Conservation (phyloP, 129 eudicot genomes). For the Tanacetum coccineum region DNA sequence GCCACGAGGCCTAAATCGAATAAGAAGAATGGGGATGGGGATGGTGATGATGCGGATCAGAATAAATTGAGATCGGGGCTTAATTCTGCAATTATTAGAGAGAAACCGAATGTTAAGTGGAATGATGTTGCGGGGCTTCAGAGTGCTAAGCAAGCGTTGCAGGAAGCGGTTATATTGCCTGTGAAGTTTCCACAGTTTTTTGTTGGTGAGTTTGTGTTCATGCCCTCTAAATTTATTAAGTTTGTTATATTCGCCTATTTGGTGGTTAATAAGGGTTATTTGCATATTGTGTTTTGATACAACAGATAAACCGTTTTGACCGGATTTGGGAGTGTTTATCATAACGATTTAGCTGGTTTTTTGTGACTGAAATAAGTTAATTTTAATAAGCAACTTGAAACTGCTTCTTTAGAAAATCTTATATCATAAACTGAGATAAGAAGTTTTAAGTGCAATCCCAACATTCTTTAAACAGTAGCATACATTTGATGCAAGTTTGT, state of each 20-base stretch:
- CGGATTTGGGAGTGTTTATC: too few species aligned
- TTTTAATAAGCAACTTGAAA: too few species aligned
- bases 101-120: slow-evolving; percentile 67
- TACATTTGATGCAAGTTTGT: slow-evolving; percentile 4
- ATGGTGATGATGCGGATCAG: slow-evolving; percentile 66
- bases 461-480: not conserved
- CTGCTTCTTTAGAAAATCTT: too few species aligned
- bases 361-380: too few species aligned
- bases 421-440: too few species aligned
- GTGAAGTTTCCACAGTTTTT: slow-evolving; percentile 69
- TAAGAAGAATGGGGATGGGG: slow-evolving; percentile 48
- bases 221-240: not conserved
- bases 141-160: slow-evolving; percentile 64
- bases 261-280: not conserved
- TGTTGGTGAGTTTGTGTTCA: slow-evolving; percentile 43
- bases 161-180: slow-evolving; percentile 67
- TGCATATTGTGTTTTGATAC: too few species aligned
- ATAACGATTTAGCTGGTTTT: too few species aligned
- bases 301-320: too few species aligned
- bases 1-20: slow-evolving; percentile 50
- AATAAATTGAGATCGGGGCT: slow-evolving; percentile 52
- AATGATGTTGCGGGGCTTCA: slow-evolving; percentile 66
- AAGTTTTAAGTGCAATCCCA: too few species aligned
- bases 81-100: slow-evolving; percentile 56
- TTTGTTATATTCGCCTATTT: not conserved